A percentile compares a stretch with the other conserved stretches of the same genome.
These are phyloP conservation scores for Sphagnurus paluster DNA, from an alignment of 1,284 basidiomycete species.

Conservation along the genomic window DNA sequence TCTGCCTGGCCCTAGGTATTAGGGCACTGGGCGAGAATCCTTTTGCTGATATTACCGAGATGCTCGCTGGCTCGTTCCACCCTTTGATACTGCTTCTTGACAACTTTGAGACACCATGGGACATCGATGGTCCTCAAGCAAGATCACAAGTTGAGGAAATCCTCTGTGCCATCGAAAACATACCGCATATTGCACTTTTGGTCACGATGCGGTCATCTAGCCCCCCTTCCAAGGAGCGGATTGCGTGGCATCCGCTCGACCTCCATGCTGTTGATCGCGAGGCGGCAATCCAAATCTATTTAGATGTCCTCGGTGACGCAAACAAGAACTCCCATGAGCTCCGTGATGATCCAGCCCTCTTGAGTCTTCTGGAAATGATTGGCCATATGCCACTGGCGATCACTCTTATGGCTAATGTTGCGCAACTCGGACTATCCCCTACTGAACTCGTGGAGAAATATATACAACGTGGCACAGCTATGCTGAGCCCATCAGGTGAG, in stretches of 20 bases:
- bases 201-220: constrained; percentile 23
- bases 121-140: neutral
- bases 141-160: constrained; percentile 21
- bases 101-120: constrained; percentile 5
- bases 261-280: constrained; percentile 13
- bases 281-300: constrained; percentile 21
- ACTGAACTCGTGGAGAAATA: constrained; percentile 4
- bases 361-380: constrained; percentile 23
- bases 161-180: constrained; percentile 13
- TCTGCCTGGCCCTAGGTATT: constrained; percentile 20
- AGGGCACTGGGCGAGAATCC: constrained; percentile 12
- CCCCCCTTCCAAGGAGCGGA: constrained; percentile 17
- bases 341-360: constrained; percentile 15
- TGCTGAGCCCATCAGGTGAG: constrained; percentile 4
- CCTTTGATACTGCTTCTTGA: constrained; percentile 1
- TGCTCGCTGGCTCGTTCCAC: neutral
- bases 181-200: constrained; percentile 24
- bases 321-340: too few relatives aligned
- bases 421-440: neutral
- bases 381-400: constrained; percentile 26
- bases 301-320: constrained; percentile 15
- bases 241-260: constrained; percentile 14
- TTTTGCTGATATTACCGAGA: constrained; percentile 13
- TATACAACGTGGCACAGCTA: neutral
- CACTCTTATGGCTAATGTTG: constrained; percentile 8